Evolutionary conservation across 2,329 filamentous ascomycete genomes (phyloP).

Genomic region (Dactylellina drechsleri): DNA sequence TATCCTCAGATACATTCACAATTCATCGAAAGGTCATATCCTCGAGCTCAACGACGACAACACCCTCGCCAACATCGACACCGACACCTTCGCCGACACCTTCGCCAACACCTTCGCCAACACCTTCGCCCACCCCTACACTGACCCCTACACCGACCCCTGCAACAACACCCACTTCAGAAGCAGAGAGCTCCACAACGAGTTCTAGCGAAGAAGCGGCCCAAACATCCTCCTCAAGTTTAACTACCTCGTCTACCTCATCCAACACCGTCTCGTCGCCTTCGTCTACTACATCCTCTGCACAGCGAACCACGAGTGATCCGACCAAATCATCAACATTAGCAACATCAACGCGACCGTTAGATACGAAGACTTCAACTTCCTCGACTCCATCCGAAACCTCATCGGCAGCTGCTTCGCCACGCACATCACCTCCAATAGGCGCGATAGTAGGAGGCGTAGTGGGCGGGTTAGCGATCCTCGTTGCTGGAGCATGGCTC

Average conservation of each 20-base stretch:
- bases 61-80: background rate
- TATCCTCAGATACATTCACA: background rate
- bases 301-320: background rate
- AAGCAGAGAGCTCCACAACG: background rate
- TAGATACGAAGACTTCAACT: background rate
- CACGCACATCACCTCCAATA: background rate
- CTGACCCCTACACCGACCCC: background rate
- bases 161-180: background rate
- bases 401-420: background rate
- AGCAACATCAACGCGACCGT: background rate
- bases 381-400: background rate
- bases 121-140: background rate
- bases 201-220: background rate
- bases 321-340: background rate
- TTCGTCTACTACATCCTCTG: background rate
- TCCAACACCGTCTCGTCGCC: background rate
- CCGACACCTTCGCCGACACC: background rate
- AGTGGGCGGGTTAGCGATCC: constrained; percentile 5
- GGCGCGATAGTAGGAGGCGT: constrained; percentile 11
- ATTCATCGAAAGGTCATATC: background rate
- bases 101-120: background rate
- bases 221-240: background rate
- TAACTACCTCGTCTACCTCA: background rate
- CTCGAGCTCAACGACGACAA: background rate
- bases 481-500: background rate